phyloP scores from a whole-genome alignment of 345 rosid genomes.

The Sapria himalayana region DNA sequence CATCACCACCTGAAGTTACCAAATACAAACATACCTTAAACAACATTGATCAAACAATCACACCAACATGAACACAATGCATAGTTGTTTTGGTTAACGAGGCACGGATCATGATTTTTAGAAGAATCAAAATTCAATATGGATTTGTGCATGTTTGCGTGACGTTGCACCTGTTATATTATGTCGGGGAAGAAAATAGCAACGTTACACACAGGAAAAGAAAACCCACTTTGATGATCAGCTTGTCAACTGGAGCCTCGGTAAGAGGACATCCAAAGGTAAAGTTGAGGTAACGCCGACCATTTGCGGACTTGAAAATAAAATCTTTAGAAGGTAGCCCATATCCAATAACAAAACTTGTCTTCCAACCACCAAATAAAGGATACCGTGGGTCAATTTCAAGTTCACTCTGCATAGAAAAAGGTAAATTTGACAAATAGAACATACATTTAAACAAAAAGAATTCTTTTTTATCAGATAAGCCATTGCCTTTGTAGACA shows the following conservation, averaged over 20 bases:
- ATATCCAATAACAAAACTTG: slow-evolving; percentile 83
- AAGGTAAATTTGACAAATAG: no score
- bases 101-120: no score
- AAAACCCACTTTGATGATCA: slow-evolving; percentile 58
- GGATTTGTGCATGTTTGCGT: no score
- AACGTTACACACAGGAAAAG: no score
- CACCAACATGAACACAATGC: neutral
- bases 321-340: slow-evolving; percentile 76
- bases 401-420: slow-evolving; percentile 66
- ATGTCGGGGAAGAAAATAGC: no score
- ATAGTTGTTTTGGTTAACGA: no score
- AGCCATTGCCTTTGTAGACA: no score
- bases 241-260: slow-evolving; percentile 73
- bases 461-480: no score
- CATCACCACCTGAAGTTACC: slow-evolving; percentile 71
- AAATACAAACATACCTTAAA: no score
- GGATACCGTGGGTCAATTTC: slow-evolving; percentile 95
- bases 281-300: slow-evolving; percentile 86
- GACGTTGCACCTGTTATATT: no score
- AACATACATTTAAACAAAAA: no score
- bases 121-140: no score
- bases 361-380: slow-evolving; percentile 95
- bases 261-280: slow-evolving; percentile 84
- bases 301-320: slow-evolving; percentile 73
- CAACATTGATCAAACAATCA: slow-evolving; percentile 6